A percentile compares a stretch with the other conserved stretches of the same genome.
These are phyloP conservation scores for Cenococcum geophilum DNA, from an alignment of 495 filamentous ascomycete species.

Conservation along the genomic window DNA sequence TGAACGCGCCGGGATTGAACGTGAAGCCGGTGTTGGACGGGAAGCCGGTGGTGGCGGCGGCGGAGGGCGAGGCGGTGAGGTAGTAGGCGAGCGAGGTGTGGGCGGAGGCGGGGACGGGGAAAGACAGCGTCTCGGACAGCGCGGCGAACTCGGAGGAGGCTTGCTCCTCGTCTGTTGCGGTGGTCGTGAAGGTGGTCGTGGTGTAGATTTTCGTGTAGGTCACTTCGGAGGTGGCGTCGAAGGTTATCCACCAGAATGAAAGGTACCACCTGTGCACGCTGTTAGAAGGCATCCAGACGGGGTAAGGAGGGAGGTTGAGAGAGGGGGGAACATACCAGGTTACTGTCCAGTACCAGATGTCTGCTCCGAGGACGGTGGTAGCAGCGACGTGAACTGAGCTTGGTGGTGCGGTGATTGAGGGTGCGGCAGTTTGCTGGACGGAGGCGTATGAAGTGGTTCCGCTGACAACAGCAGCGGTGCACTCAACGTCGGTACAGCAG, in stretches of 20 bases:
- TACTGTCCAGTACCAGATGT: too few relatives aligned
- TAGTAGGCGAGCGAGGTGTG: conserved; percentile 12
- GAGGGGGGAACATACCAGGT: too few relatives aligned
- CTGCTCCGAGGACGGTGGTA: too few relatives aligned
- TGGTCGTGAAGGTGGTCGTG: conserved; percentile 21
- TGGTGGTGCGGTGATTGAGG: too few relatives aligned
- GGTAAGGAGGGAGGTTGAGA: too few relatives aligned
- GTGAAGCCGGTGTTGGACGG: conserved; percentile 1
- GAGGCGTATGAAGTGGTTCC: conserved; percentile 15
- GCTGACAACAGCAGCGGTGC: conserved; percentile 19
- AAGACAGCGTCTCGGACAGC: conserved; percentile 13
- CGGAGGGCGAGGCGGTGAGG: neutral
- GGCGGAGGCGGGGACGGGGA: conserved; percentile 8
- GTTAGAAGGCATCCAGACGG: too few relatives aligned
- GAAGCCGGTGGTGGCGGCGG: conserved; percentile 2
- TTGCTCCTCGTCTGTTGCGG: conserved; percentile 11
- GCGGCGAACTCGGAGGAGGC: conserved; percentile 12
- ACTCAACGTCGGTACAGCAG: conserved; percentile 21
- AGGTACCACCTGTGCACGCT: conserved; percentile 23
- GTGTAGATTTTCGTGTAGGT: conserved; percentile 12
- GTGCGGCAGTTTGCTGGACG: neutral
- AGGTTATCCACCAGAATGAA: conserved; percentile 16
- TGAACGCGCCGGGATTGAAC: conserved; percentile 1
- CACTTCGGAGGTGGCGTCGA: conserved; percentile 6
- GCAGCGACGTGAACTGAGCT: too few relatives aligned